phyloP scores from a whole-genome alignment of 163 green algal genomes.

The Volvox carteri region DNA sequence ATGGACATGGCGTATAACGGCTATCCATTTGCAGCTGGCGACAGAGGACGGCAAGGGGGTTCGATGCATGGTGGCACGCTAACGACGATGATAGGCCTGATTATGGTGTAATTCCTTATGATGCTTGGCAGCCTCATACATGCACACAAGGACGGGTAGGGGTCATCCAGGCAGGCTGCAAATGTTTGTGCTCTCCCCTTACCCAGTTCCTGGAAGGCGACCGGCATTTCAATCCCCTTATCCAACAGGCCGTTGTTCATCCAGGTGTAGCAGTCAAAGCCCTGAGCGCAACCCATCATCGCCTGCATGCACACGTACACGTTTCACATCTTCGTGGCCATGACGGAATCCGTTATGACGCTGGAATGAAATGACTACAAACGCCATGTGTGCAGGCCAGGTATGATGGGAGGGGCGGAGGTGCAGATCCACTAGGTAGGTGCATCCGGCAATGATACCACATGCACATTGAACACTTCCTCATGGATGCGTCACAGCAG shows the following conservation, averaged over 20 bases:
- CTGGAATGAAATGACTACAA: no score
- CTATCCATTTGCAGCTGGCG: background rate
- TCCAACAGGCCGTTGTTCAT: background rate
- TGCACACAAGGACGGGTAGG: background rate
- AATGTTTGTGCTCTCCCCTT: background rate
- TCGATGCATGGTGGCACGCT: background rate
- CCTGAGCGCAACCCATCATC: background rate
- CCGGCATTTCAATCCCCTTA: background rate
- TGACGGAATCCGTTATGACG: background rate
- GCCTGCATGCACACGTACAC: background rate
- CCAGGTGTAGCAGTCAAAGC: conserved; percentile 6
- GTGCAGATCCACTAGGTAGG: no score
- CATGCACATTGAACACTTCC: no score
- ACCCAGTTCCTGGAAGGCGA: conserved; percentile 6
- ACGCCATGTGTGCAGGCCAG: no score
- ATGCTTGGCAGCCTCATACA: background rate
- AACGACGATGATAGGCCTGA: background rate
- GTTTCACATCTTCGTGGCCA: background rate
- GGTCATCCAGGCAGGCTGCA: no score
- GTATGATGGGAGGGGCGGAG: no score
- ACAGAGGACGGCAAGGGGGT: background rate
- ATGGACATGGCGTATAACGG: background rate
- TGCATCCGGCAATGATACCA: no score
- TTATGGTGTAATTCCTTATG: background rate
- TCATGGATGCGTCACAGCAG: no score